Evolutionary conservation across 2,329 filamentous ascomycete genomes (phyloP).

Genomic region (Colletotrichum musicola): DNA sequence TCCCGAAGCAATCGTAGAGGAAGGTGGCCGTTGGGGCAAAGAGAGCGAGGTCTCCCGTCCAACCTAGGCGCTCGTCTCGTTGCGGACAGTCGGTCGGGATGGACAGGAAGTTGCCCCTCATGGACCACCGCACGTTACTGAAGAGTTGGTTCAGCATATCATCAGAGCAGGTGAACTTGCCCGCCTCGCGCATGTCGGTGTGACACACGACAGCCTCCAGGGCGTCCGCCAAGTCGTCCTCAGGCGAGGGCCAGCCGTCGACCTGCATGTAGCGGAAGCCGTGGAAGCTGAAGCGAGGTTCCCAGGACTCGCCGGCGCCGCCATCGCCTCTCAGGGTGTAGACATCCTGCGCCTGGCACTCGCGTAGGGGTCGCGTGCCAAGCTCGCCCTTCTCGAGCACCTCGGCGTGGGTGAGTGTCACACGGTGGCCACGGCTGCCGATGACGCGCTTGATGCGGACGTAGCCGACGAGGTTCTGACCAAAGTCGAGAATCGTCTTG

Average conservation of each 20-base stretch:
- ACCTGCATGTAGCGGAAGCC: constrained; percentile 64
- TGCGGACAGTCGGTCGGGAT: constrained; percentile 37
- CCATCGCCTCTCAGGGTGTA: constrained; percentile 45
- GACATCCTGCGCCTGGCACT: constrained; percentile 51
- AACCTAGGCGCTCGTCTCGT: constrained; percentile 32
- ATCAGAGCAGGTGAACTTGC: constrained; percentile 30
- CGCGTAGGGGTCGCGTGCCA: constrained; percentile 51
- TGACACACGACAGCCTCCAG: constrained; percentile 32
- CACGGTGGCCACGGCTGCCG: constrained; percentile 40
- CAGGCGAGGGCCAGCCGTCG: constrained; percentile 48
- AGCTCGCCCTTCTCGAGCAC: constrained; percentile 58
- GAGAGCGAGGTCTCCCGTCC: constrained; percentile 30
- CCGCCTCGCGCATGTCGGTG: constrained; percentile 28
- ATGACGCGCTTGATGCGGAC: constrained; percentile 43
- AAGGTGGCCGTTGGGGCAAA: constrained; percentile 28
- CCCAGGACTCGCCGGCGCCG: constrained; percentile 47
- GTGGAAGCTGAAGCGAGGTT: constrained; percentile 63
- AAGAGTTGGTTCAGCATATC: constrained; percentile 23
- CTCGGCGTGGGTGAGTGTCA: constrained; percentile 55
- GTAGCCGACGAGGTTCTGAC: constrained; percentile 58
- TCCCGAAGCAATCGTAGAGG: constrained; percentile 21
- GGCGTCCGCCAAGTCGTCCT: background rate
- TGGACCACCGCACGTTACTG: constrained; percentile 25
- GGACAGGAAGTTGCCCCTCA: constrained; percentile 37
- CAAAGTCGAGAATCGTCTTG: constrained; percentile 57